Evolutionary conservation across 2,329 filamentous ascomycete genomes (phyloP).

Genomic region (Mariannaea sp.): DNA sequence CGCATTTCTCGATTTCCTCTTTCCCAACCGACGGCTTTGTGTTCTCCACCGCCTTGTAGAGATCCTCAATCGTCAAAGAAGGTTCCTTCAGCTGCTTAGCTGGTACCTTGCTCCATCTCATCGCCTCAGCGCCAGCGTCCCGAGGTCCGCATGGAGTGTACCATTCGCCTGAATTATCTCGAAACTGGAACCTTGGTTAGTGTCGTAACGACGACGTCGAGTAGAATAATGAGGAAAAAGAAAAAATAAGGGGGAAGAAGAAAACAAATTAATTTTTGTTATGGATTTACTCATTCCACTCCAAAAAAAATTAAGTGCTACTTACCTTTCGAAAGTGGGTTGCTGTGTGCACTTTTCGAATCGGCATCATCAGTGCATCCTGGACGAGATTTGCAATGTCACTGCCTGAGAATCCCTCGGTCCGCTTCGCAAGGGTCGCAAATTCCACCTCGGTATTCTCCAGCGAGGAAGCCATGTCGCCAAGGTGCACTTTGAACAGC

Average conservation of each 20-base stretch:
- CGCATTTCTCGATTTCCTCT: slow-evolving; percentile 13
- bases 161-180: slow-evolving; percentile 11
- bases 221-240: too few species aligned
- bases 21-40: background rate
- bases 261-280: too few species aligned
- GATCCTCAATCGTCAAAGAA: background rate
- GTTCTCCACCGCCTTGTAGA: background rate
- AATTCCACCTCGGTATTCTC: background rate
- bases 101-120: slow-evolving; percentile 6
- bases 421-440: slow-evolving; percentile 1
- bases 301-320: background rate
- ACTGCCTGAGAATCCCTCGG: slow-evolving; percentile 4
- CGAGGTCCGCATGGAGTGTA: slow-evolving; percentile 9
- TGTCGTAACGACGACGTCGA: background rate
- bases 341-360: slow-evolving; percentile 6
- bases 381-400: slow-evolving; percentile 11
- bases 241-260: too few species aligned
- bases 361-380: slow-evolving; percentile 9
- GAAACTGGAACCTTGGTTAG: background rate
- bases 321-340: slow-evolving; percentile 13
- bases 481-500: slow-evolving; percentile 11
- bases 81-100: slow-evolving; percentile 5
- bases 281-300: too few species aligned
- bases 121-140: background rate
- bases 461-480: slow-evolving; percentile 1